phyloP scores from a whole-genome alignment of 2,329 filamentous ascomycete genomes.

The Plenodomus biglobosus region DNA sequence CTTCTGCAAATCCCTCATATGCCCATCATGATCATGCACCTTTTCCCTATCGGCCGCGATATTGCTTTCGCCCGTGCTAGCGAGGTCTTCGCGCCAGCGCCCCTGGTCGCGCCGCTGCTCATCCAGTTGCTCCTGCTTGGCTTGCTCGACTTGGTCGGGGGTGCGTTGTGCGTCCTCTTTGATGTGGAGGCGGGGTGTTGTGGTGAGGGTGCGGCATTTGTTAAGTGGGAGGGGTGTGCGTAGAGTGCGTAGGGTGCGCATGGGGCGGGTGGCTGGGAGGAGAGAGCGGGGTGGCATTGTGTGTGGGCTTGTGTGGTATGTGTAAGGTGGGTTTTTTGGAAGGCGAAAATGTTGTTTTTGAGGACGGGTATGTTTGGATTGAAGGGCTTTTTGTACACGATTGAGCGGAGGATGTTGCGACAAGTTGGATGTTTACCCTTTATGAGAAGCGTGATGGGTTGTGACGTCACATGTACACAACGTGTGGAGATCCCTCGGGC shows the following conservation, averaged over 20 bases:
- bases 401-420: no score
- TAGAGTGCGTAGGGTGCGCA: conserved; percentile 6
- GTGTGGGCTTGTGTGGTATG: neutral
- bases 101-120: conserved; percentile 49
- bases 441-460: no score
- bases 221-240: conserved; percentile 1
- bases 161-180: conserved; percentile 47
- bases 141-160: conserved; percentile 46
- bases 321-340: no score
- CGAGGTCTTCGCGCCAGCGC: conserved; percentile 49
- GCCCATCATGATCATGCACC: conserved; percentile 46
- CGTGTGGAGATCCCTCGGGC: neutral
- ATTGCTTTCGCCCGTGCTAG: conserved; percentile 45
- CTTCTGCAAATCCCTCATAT: conserved; percentile 51
- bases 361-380: neutral
- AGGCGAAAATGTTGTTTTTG: neutral
- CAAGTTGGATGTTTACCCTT: neutral
- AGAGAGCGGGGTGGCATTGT: conserved; percentile 21
- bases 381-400: no score
- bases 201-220: conserved; percentile 33
- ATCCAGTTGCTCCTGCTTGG: conserved; percentile 49
- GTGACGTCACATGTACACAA: neutral
- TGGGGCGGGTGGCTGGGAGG: conserved; percentile 14
- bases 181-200: conserved; percentile 34
- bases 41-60: conserved; percentile 49